A percentile compares a stretch with the other conserved stretches of the same genome.
Conservation (phyloP, 441 rosid genomes). For the Populus hybrid region DNA sequence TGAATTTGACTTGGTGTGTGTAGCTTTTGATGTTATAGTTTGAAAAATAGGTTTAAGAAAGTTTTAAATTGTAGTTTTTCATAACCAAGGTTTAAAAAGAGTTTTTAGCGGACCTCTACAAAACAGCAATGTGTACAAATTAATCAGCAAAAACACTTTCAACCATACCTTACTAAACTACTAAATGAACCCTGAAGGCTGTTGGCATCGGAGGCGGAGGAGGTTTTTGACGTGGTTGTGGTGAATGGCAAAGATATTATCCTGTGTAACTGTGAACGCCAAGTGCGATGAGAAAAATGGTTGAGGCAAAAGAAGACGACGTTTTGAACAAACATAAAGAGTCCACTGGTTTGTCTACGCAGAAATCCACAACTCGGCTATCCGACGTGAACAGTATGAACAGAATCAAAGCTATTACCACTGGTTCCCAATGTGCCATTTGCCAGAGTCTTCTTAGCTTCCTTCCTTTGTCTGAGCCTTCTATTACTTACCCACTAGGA, state of each 20-base stretch:
- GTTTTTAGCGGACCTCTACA: too few species aligned
- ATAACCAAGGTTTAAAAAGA: too few species aligned
- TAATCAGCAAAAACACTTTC: too few species aligned
- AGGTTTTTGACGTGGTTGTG: too few species aligned
- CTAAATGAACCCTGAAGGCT: too few species aligned
- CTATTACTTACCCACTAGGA: neutral
- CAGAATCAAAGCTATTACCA: slow-evolving; percentile 47
- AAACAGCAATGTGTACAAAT: too few species aligned
- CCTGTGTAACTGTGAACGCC: slow-evolving; percentile 54
- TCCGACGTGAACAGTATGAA: slow-evolving; percentile 63
- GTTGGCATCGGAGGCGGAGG: too few species aligned
- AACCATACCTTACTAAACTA: too few species aligned
- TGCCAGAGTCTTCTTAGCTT: neutral
- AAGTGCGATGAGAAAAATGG: slow-evolving; percentile 59
- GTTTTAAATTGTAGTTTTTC: too few species aligned
- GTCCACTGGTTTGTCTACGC: slow-evolving; percentile 56
- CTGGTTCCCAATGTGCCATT: slow-evolving; percentile 64
- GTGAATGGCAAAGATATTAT: slow-evolving; percentile 1
- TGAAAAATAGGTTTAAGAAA: too few species aligned
- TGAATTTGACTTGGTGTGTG: neutral
- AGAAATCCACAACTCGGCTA: slow-evolving; percentile 50
- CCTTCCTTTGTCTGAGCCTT: neutral
- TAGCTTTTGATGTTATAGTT: too few species aligned
- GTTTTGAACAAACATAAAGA: slow-evolving; percentile 54
- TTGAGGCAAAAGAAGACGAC: slow-evolving; percentile 62